phyloP scores from a whole-genome alignment of 2,329 filamentous ascomycete genomes.

The Myotisia sp. region DNA sequence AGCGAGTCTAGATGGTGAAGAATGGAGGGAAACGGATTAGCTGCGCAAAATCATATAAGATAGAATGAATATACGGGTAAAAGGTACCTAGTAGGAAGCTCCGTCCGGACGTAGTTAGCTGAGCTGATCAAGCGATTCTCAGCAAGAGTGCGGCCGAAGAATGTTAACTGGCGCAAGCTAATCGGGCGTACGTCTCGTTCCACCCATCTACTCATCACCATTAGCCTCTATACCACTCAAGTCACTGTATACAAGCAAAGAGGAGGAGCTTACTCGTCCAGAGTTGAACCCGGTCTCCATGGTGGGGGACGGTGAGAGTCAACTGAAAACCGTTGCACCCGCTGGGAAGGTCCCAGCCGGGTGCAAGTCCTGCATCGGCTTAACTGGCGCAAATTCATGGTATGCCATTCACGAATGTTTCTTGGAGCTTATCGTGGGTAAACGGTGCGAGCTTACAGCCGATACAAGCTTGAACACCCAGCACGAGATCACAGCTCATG shows the following conservation, averaged over 20 bases:
- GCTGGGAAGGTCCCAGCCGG: constrained; percentile 14
- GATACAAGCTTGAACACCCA: not conserved
- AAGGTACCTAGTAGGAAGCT: constrained; percentile 66
- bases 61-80: not conserved
- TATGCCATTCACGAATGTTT: constrained; percentile 20
- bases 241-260: not conserved
- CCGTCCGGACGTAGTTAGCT: constrained; percentile 92
- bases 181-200: constrained; percentile 87
- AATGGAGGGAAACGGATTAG: constrained; percentile 6
- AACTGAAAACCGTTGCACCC: constrained; percentile 18
- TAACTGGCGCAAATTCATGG: constrained; percentile 24
- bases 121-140: constrained; percentile 81
- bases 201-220: constrained; percentile 58
- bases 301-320: constrained; percentile 25
- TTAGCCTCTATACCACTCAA: constrained; percentile 6
- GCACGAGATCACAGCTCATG: constrained; percentile 3
- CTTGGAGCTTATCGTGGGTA: constrained; percentile 5
- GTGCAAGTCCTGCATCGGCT: constrained; percentile 21
- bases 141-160: constrained; percentile 87
- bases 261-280: constrained; percentile 41
- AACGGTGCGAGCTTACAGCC: constrained; percentile 1
- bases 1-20: constrained; percentile 48
- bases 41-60: not conserved
- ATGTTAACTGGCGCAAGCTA: constrained; percentile 87
- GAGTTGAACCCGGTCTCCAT: constrained; percentile 44